These are phyloP conservation scores for Pseudocercospora musae DNA, from an alignment of 2,329 filamentous ascomycete species.

Conservation along the genomic window DNA sequence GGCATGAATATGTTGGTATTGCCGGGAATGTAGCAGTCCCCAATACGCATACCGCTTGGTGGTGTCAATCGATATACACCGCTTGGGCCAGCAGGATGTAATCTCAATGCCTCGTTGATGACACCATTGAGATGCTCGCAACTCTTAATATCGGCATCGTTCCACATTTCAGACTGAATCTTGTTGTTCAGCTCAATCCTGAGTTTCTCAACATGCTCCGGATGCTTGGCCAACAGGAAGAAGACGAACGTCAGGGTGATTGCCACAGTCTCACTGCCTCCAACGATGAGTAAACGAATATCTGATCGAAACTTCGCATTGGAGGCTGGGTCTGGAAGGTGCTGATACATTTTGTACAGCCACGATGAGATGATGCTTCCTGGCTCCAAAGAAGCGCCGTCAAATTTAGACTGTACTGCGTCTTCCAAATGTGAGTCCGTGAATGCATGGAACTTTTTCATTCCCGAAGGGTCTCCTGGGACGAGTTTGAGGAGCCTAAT, in stretches of 20 bases:
- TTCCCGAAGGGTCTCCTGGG: slow-evolving; percentile 2
- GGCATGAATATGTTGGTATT: slow-evolving; percentile 18
- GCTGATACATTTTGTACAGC: slow-evolving; percentile 7
- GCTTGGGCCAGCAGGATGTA: slow-evolving; percentile 35
- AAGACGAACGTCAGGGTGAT: slow-evolving; percentile 39
- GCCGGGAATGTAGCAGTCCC: slow-evolving; percentile 36
- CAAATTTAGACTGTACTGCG: slow-evolving; percentile 9
- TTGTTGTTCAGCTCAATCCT: slow-evolving; percentile 29
- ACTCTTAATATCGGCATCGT: slow-evolving; percentile 10
- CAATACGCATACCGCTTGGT: slow-evolving; percentile 33
- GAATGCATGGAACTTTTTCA: slow-evolving; percentile 3
- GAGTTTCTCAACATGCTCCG: slow-evolving; percentile 27
- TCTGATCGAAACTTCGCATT: slow-evolving; percentile 1
- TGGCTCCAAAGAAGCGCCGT: neutral
- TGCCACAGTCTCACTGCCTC: slow-evolving; percentile 38
- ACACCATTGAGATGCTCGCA: slow-evolving; percentile 34
- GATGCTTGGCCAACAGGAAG: slow-evolving; percentile 34
- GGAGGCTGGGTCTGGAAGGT: slow-evolving; percentile 1
- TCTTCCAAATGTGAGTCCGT: slow-evolving; percentile 2
- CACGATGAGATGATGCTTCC: slow-evolving; percentile 10
- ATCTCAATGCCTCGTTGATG: slow-evolving; percentile 40
- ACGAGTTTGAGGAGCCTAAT: neutral
- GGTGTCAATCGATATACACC: slow-evolving; percentile 36
- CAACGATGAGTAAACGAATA: slow-evolving; percentile 6
- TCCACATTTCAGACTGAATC: neutral